Evolutionary conservation across 768 basidiomycete genomes (phyloP).

Genomic region (Boletales sp.): DNA sequence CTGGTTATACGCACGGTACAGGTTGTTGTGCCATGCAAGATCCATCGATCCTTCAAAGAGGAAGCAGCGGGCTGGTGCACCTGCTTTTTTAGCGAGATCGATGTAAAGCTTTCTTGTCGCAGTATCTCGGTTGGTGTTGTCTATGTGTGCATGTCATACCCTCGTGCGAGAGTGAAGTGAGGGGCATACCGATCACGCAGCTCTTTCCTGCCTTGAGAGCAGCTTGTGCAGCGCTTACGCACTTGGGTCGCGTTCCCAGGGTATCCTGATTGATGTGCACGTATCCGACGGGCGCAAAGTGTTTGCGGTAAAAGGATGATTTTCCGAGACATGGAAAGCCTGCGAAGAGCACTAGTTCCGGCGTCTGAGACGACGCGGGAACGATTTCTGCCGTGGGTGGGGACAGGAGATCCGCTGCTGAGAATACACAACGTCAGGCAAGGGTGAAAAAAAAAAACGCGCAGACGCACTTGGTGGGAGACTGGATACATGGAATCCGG

Average conservation of each 20-base stretch:
- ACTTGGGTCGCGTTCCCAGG: conserved; percentile 70
- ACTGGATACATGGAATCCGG: conserved; percentile 65
- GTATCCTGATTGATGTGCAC: conserved; percentile 86
- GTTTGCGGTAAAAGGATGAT: conserved; percentile 66
- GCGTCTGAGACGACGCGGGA: conserved; percentile 5
- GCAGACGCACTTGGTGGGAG: conserved; percentile 30
- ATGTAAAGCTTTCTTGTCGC: conserved; percentile 70
- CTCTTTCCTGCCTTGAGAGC: conserved; percentile 53
- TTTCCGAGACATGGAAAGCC: conserved; percentile 74
- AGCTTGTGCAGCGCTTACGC: conserved; percentile 60
- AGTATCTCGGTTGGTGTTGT: conserved; percentile 87
- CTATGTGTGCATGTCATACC: conserved; percentile 35
- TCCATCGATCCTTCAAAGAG: conserved; percentile 72
- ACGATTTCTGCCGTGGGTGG: conserved; percentile 19
- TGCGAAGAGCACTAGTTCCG: conserved; percentile 58
- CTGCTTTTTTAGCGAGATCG: conserved; percentile 54
- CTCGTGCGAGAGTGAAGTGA: not conserved
- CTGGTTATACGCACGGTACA: conserved; percentile 74
- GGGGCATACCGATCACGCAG: conserved; percentile 71
- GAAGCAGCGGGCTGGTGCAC: conserved; percentile 64
- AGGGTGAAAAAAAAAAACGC: not conserved
- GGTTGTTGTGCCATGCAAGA: conserved; percentile 89
- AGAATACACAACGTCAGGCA: not conserved
- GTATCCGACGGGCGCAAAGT: conserved; percentile 71
- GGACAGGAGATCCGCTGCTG: conserved; percentile 38